These are phyloP conservation scores for Guyanaporus albipodus DNA, from an alignment of 768 basidiomycete genomes.

Conservation along the genomic window DNA sequence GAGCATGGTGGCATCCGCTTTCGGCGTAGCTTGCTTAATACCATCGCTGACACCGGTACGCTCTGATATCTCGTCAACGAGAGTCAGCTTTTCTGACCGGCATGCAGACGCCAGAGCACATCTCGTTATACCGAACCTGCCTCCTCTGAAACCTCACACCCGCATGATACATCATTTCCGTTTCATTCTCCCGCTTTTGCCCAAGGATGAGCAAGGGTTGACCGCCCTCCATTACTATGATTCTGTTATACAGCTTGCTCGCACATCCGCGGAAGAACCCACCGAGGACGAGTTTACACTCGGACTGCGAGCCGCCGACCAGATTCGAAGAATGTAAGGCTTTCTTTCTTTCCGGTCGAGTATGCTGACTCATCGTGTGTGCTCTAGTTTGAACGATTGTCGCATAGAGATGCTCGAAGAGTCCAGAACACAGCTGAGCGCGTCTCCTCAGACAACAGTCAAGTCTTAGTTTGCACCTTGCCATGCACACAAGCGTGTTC, in stretches of 20 bases:
- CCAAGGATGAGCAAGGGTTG: constrained; percentile 58
- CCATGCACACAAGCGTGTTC: neutral
- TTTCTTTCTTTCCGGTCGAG: neutral
- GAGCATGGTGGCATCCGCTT: constrained; percentile 60
- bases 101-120: constrained; percentile 62
- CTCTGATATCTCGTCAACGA: neutral
- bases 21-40: constrained; percentile 65
- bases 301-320: constrained; percentile 57
- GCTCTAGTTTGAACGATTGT: constrained; percentile 55
- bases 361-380: neutral
- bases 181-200: constrained; percentile 62
- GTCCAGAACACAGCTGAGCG: constrained; percentile 43
- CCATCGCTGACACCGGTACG: constrained; percentile 66
- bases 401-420: constrained; percentile 60
- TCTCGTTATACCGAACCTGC: constrained; percentile 68
- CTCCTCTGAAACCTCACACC: constrained; percentile 62
- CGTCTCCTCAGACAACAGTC: constrained; percentile 14
- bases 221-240: constrained; percentile 74
- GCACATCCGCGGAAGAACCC: constrained; percentile 56
- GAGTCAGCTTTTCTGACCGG: constrained; percentile 4
- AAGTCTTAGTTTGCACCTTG: constrained; percentile 2
- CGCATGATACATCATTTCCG: constrained; percentile 81
- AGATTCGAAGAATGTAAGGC: constrained; percentile 56
- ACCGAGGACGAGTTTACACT: constrained; percentile 63
- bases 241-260: constrained; percentile 67